Evolutionary conservation across 305 asterid species (phyloP).

Genomic region (Caryopteris hybrid): DNA sequence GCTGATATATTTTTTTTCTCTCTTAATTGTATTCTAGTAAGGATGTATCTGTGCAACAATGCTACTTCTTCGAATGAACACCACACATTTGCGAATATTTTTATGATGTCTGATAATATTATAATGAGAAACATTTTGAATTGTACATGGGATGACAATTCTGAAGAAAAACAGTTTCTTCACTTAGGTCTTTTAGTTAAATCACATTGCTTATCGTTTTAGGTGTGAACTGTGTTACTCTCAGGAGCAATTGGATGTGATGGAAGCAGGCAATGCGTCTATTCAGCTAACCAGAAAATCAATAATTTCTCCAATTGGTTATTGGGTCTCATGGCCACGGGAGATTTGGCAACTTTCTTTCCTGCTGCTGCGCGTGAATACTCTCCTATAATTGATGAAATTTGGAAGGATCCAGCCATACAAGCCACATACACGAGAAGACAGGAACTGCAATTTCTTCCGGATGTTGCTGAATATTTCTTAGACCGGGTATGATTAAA

Average conservation of each 20-base stretch:
- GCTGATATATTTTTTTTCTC: background rate
- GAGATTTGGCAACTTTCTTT: constrained; percentile 47
- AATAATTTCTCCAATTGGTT: constrained; percentile 60
- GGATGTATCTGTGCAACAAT: too few relatives aligned
- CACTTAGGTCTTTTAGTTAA: background rate
- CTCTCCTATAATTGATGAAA: constrained; percentile 54
- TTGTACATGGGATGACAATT: background rate
- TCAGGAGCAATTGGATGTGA: constrained; percentile 28
- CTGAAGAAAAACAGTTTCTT: background rate
- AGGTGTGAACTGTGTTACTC: background rate
- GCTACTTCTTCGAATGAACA: too few relatives aligned
- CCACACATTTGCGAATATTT: too few relatives aligned
- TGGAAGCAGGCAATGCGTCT: constrained; percentile 35
- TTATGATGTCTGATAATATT: too few relatives aligned
- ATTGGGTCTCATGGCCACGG: constrained; percentile 42
- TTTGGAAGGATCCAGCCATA: constrained; percentile 81
- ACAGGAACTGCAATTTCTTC: constrained; percentile 51
- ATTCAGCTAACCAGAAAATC: constrained; percentile 51
- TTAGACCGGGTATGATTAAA: constrained; percentile 48
- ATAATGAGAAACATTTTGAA: too few relatives aligned
- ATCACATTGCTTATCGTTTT: background rate
- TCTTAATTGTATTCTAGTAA: too few relatives aligned
- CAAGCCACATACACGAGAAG: constrained; percentile 75
- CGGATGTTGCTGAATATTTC: constrained; percentile 66
- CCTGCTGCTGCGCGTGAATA: constrained; percentile 65